Base-by-base conservation (phyloP, 192 early-diverging fungal species). In the Backusella morwellensis region DNA sequence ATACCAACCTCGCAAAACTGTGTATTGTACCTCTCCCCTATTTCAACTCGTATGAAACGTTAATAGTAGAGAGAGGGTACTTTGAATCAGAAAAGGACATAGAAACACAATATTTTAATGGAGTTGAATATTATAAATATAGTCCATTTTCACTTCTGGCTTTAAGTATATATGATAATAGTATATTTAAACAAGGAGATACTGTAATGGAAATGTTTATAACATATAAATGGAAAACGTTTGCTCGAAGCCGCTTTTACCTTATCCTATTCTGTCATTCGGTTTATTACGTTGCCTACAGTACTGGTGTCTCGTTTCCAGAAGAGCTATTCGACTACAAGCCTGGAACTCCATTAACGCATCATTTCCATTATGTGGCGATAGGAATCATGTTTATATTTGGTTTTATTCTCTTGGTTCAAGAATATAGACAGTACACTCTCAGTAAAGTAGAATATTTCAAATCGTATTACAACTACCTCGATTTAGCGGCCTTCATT, bases 191-290 rank as follows among this genome's bases (percentile, higher is more conserved):
- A 15, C 69, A 70, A 6, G 73, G 63, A 17, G 73, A 75, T 6
- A 59, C 73, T 15, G 56, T 75, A 6, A 66, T 75, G 35, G 73
- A 66, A 47, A 38, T 63, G 38, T 0, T 67, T 35, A 15, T 75
- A 9, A 21, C 23, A 4, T 75, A 75, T 19, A 75, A 75, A 67
- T 75, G 73, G 73, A n/a, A 42, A 23, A 32, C 2, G 14, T 75
- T 75, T 50, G 73, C 63, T 6, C 17, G 40, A 14, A 34, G 6
- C 12, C 47, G 56, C 1, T 75, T 75, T 21, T 35, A 12, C 14
- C 19, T 42, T 23, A 67, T 75, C 5, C 41, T 29, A 1, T 67
- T 75, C 1, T 29, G 42, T 2, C 56, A 75, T 34, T 7, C 17
- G 0, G 19, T 42, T 1, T 75, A 75, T 32, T 75, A 75, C 63